Base-by-base conservation (phyloP, 768 basidiomycete species). In the Mycena belliarum region DNA sequence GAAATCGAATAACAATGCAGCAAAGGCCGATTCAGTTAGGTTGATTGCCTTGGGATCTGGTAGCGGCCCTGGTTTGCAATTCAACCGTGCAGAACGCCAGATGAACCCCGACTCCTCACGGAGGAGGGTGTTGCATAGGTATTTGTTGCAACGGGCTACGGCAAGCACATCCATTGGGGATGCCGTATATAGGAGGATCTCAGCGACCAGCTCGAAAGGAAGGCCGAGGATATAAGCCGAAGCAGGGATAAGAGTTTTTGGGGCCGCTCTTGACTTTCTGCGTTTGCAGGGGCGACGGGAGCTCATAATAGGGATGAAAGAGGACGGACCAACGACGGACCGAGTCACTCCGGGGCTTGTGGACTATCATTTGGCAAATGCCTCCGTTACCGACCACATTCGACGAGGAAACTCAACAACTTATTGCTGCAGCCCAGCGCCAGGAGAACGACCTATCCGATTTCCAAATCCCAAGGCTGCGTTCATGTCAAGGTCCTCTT, bases 381-480 rank as follows among this genome's bases (percentile, higher is more conserved):
- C 75, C 89, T 23, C 88, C 89, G 41, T 69, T 89, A 20, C 85
- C 85, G 4, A 68, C 67, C 29, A 76, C 74, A 7, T 74, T 89
- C 44, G 79, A 85, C 52, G 74, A 80, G 12, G 82, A 85, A 52
- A 77, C 81, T 2, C 66, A 68, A 2, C 66, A 76, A 14, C 72
- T 85, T 6, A 79, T 93, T 11, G 77, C 75, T 5, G 76, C 76
- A 3, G 70, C 85, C 6, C 75, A 80, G 43, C 76, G 91, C 23
- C 78, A 83, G 11, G 76, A 84, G 58, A 79, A 71, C 3, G 91
- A 94, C 72, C 69, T 96, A 8, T 65, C 76, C 4, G 76, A 85
- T 12, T 85, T 85, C 64, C 90, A 93, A 70, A 79, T 97, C 32
- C 90, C 93, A 1, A 83, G 89, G 2, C 76, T 97, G 48, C 77